Conservation (phyloP, 441 rosid species). For the Adansonia rubrostipa region DNA sequence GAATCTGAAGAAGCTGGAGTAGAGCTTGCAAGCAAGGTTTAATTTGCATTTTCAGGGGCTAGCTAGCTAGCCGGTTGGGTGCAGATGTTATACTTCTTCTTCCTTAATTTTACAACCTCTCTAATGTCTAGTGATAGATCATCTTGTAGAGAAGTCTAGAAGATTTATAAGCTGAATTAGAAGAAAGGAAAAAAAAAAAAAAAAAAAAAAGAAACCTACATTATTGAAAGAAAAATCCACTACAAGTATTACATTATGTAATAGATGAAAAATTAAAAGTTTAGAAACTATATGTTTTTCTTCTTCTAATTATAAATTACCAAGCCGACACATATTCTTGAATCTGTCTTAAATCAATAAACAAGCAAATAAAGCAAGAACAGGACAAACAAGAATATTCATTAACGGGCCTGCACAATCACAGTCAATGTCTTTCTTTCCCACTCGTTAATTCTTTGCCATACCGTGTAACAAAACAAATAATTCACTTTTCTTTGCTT, state of each 20-base stretch:
- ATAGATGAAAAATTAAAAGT: neutral
- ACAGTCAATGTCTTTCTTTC: neutral
- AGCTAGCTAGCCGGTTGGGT: neutral
- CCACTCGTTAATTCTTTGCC: neutral
- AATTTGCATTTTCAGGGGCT: neutral
- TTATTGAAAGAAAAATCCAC: neutral
- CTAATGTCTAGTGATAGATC: neutral
- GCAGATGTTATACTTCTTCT: too few species aligned
- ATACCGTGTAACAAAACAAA: neutral
- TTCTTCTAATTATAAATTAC: too few species aligned
- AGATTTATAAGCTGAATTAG: neutral
- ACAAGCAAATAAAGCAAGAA: neutral
- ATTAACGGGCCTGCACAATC: neutral
- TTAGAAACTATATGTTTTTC: neutral
- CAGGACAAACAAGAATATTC: neutral
- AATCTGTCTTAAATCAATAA: too few species aligned
- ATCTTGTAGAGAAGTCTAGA: neutral
- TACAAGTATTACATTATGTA: neutral
- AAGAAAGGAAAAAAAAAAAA: neutral
- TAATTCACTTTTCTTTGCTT: neutral
- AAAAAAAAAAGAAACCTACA: neutral
- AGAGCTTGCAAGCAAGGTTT: constrained; percentile 48
- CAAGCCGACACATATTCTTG: too few species aligned
- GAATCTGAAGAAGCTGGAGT: constrained; percentile 32
- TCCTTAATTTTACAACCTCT: too few species aligned